Base-by-base conservation (phyloP, 331 rosid genomes). In the Telfairia occidentalis region DNA sequence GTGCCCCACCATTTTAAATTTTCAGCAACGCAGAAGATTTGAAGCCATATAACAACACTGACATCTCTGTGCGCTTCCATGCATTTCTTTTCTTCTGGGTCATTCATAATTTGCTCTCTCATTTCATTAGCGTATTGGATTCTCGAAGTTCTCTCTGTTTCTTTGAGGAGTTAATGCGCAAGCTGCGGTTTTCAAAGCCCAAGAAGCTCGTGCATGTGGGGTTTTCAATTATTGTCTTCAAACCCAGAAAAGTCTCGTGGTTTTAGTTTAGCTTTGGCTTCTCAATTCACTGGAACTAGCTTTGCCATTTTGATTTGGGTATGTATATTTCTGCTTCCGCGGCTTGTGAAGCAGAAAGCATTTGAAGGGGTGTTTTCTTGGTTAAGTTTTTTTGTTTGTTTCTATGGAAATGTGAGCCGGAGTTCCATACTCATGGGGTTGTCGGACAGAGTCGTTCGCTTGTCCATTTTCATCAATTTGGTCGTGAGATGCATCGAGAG, bases 1-100 rank as follows among this genome's bases (percentile, higher is more conserved):
- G 19, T 65, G 50, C 23, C 74, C 74, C 74, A 67, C 74, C 54
- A 42, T 42, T 67, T 42, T 67, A 67, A 67, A 67, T 67, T 67
- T 28, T 63, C 71, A 12, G 71, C 28, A 34, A 60, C 64, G 37
- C 19, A 26, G 35, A 57, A 26, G 29, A n/a, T 34, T 63, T n/a
- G 29, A 34, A 9, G 28, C 71, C n/a, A 65, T 37, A 21, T 42
- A 30, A 40, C 26, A 40, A 12, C 19, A 42, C 37, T 67, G 73
- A 4, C 32, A 64, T 37, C 19, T 66, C 71, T 35, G 9, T 38
- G 71, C 43, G 29, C 3, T 35, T 63, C 46, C 71, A 63, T 34
- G 71, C 46, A 63, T 16, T 63, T 35, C 15, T 35, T 46, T 63
- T 63, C 28, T n/a, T 35, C 46, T 63, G 71, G 48, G 71, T 34